A percentile compares a stretch with the other conserved stretches of the same genome.
phyloP scores from a whole-genome alignment of 352 stramenopile species.

The Thraustotheca clavata region DNA sequence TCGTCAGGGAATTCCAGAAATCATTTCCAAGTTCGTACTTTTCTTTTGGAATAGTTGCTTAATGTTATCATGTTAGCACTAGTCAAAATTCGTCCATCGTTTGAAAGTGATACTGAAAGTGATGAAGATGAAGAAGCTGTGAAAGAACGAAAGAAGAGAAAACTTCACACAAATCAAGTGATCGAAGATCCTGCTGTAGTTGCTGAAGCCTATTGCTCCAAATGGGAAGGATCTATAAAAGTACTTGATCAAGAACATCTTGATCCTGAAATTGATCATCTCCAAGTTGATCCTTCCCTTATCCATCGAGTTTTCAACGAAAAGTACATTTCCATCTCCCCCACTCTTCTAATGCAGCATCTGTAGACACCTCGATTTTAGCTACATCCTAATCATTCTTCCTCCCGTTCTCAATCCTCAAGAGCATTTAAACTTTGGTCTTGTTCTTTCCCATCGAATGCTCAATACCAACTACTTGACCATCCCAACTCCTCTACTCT shows the following conservation, averaged over 20 bases:
- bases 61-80: not conserved
- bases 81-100: not conserved
- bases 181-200: not conserved
- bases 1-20: not conserved
- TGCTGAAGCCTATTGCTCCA: not conserved
- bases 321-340: not conserved
- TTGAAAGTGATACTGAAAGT: slow-evolving; percentile 20
- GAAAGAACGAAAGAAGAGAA: not conserved
- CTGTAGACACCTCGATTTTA: too few species aligned
- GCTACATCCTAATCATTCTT: not conserved
- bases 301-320: not conserved
- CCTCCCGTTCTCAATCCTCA: not conserved
- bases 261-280: not conserved
- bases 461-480: not conserved
- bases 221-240: not conserved
- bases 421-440: not conserved
- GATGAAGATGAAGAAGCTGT: slow-evolving; percentile 14
- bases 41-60: not conserved
- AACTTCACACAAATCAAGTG: not conserved
- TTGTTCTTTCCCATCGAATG: not conserved
- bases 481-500: not conserved
- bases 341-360: not conserved
- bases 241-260: not conserved
- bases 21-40: slow-evolving; percentile 18
- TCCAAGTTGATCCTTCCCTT: not conserved